These are phyloP conservation scores for Debaryomyces coudertii DNA, from an alignment of 1,139 yeast genomes.

Conservation along the genomic window DNA sequence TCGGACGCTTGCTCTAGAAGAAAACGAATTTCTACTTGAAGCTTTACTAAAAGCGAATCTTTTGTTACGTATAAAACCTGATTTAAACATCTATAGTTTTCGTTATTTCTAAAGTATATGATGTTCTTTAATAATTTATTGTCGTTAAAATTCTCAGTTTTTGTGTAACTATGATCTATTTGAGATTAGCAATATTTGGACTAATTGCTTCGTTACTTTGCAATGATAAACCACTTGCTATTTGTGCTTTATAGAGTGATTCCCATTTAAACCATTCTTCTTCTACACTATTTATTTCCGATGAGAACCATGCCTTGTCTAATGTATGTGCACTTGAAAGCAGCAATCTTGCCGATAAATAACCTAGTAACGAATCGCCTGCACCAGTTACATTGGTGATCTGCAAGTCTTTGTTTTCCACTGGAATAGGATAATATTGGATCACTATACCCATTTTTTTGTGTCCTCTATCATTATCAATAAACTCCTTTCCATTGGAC, in stretches of 20 bases:
- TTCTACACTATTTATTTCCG: conserved; percentile 28
- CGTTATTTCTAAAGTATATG: not conserved
- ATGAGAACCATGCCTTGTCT: conserved; percentile 25
- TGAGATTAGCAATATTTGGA: conserved; percentile 18
- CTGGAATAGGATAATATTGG: conserved; percentile 63
- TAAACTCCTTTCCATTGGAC: conserved; percentile 21
- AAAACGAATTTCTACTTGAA: not conserved
- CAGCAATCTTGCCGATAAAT: conserved; percentile 33
- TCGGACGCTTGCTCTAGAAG: not conserved
- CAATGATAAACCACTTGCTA: conserved; percentile 56
- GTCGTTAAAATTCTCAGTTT: not conserved
- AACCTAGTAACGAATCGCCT: conserved; percentile 72
- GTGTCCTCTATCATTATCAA: conserved; percentile 23
- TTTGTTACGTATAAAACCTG: not conserved
- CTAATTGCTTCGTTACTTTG: conserved; percentile 32
- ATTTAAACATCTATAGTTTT: conserved; percentile 6
- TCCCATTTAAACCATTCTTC: conserved; percentile 39
- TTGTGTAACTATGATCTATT: conserved; percentile 5
- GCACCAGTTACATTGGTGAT: conserved; percentile 69
- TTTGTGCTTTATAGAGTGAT: conserved; percentile 50
- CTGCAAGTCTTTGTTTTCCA: conserved; percentile 29
- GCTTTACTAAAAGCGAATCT: not conserved
- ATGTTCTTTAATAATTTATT: not conserved
- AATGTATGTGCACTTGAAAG: conserved; percentile 18
- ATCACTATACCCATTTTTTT: conserved; percentile 53